Evolutionary conservation across 2,329 filamentous ascomycete genomes (phyloP).

Genomic region (Beauveria bassiana): DNA sequence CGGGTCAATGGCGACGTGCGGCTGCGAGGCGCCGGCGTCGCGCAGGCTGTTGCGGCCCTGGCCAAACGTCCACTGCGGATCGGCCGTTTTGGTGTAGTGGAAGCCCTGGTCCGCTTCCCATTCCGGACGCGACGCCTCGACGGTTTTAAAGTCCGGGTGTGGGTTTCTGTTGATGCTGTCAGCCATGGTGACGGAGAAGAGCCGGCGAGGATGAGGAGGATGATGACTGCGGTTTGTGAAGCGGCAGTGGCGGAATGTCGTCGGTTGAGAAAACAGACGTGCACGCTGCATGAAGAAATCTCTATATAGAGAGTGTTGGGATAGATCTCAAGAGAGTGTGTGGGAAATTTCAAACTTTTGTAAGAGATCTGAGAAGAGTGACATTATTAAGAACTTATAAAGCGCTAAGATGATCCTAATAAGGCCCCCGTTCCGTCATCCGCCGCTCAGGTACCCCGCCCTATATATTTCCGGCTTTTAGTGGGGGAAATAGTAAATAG

Average conservation of each 20-base stretch:
- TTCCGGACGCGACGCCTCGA: constrained; percentile 57
- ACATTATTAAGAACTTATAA: constrained; percentile 4
- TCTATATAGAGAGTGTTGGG: too few relatives aligned
- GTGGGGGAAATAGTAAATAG: too few relatives aligned
- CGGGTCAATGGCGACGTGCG: constrained; percentile 74
- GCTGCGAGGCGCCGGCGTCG: constrained; percentile 26
- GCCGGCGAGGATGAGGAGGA: not conserved
- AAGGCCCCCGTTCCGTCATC: not conserved
- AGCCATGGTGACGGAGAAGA: constrained; percentile 17
- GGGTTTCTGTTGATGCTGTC: constrained; percentile 48
- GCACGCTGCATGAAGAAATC: not conserved
- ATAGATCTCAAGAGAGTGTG: not conserved
- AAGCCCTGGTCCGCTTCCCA: constrained; percentile 45
- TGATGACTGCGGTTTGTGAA: not conserved
- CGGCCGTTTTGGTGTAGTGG: constrained; percentile 54
- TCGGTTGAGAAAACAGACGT: not conserved
- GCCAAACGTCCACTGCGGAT: constrained; percentile 59
- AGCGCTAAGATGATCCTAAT: not conserved
- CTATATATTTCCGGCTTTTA: too few relatives aligned
- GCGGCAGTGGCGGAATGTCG: not conserved
- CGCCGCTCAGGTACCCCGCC: not conserved
- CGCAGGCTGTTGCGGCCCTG: constrained; percentile 52
- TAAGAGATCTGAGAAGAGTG: not conserved
- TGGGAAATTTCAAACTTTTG: not conserved
- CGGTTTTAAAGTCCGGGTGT: constrained; percentile 66